Percentiles rank a stretch among this genome's conserved stretches.
Conservation (phyloP, 2,329 filamentous ascomycete genomes). For the Helotiales sp. region DNA sequence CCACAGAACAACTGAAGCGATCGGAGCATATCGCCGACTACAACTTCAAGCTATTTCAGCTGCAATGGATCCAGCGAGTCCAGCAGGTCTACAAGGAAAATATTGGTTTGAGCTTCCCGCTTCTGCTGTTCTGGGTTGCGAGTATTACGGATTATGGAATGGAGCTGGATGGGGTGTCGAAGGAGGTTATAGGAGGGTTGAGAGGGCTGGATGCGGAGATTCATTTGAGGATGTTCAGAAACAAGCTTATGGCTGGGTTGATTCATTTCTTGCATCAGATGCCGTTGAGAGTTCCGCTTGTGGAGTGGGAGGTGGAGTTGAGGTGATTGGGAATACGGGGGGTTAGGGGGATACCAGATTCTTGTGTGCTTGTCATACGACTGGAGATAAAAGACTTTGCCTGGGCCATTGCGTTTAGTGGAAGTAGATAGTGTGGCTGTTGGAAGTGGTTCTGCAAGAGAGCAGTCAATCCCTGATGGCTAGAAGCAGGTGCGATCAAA, state of each 20-base stretch:
- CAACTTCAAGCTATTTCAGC: neutral
- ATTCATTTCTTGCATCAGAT: neutral
- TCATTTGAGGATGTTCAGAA: neutral
- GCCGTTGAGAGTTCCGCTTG: neutral
- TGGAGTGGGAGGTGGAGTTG: neutral
- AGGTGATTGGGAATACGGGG: neutral
- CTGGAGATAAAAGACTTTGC: no score
- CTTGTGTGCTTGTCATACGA: no score
- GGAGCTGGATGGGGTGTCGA: neutral
- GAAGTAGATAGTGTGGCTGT: no score
- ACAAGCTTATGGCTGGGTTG: neutral
- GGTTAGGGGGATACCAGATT: no score
- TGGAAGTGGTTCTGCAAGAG: no score
- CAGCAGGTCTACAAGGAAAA: slow-evolving; percentile 3
- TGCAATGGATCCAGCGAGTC: neutral
- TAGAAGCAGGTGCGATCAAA: no score
- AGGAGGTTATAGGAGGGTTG: neutral
- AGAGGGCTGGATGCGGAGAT: neutral
- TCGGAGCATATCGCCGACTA: neutral
- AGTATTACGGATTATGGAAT: neutral
- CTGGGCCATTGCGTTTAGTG: no score
- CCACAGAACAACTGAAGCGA: neutral
- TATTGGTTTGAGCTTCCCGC: neutral
- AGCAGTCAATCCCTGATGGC: no score
- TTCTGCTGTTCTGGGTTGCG: neutral